Evolutionary conservation across 2,329 filamentous ascomycete genomes (phyloP).

Genomic region (Scytalidium sp.): DNA sequence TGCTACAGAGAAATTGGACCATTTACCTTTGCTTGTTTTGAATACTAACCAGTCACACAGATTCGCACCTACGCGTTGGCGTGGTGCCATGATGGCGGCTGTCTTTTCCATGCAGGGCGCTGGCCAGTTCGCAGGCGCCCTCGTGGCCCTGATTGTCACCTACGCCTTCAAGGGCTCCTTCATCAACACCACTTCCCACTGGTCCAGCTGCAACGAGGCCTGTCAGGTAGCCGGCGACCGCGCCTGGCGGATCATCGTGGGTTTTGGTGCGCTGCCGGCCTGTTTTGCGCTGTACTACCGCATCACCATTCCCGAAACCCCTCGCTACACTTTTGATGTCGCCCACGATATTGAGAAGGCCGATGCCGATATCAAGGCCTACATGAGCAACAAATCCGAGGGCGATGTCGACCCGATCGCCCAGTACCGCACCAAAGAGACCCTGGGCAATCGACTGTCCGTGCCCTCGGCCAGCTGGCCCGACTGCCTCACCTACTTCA

Average conservation of each 20-base stretch:
- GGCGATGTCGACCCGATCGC: conserved; percentile 46
- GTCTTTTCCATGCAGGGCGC: conserved; percentile 85
- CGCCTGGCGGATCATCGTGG: conserved; percentile 79
- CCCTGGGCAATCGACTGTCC: conserved; percentile 50
- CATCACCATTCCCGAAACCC: conserved; percentile 81
- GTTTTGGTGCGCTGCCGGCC: conserved; percentile 74
- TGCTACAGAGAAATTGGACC: no score
- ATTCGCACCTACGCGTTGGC: conserved; percentile 78
- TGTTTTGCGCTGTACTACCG: conserved; percentile 82
- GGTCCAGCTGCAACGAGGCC: conserved; percentile 52
- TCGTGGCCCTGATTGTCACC: conserved; percentile 69
- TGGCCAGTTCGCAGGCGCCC: conserved; percentile 70
- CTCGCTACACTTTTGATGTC: conserved; percentile 80
- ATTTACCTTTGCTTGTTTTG: no score
- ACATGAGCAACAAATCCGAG: conserved; percentile 46
- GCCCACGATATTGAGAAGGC: conserved; percentile 73
- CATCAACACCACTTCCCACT: conserved; percentile 36
- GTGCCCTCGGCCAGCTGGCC: conserved; percentile 67
- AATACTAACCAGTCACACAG: no score
- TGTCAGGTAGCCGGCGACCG: conserved; percentile 73
- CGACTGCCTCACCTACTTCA: conserved; percentile 67
- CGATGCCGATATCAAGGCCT: conserved; percentile 66
- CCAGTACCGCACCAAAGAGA: conserved; percentile 51
- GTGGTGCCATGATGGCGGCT: conserved; percentile 78
- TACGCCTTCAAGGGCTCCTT: conserved; percentile 58